Conservation (phyloP, 1,284 basidiomycete species). For the Moesziomyces aphidis region DNA sequence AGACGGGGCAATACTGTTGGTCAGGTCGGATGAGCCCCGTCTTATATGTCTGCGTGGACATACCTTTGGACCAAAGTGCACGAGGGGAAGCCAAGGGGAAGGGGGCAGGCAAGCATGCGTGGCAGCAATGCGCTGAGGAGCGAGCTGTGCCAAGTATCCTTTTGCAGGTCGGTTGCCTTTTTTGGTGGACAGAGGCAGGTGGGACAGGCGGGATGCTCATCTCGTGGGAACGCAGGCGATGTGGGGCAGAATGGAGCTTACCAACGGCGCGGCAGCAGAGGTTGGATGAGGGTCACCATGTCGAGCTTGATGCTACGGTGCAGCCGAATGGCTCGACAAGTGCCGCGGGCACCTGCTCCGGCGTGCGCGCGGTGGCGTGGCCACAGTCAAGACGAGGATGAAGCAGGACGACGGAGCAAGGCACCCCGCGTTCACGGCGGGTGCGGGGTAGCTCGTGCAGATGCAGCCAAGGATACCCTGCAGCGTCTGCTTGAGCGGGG, state of each 20-base stretch:
- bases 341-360: too few species aligned
- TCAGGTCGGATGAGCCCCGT: neutral
- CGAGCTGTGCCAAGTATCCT: neutral
- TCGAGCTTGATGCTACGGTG: neutral
- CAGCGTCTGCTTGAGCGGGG: conserved; percentile 2
- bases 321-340: neutral
- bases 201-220: neutral
- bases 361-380: neutral
- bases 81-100: neutral
- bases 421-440: neutral
- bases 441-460: conserved; percentile 28
- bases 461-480: neutral
- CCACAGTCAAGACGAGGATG: neutral
- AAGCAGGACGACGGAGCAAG: neutral
- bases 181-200: too few species aligned
- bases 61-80: neutral
- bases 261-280: neutral
- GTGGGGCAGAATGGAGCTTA: neutral
- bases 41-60: neutral
- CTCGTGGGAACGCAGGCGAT: neutral
- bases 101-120: too few species aligned
- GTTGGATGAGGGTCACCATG: neutral
- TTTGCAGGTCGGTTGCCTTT: neutral
- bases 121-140: too few species aligned
- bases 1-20: neutral